phyloP scores from a whole-genome alignment of 2,329 filamentous ascomycete species.

The Penicillium sp. region DNA sequence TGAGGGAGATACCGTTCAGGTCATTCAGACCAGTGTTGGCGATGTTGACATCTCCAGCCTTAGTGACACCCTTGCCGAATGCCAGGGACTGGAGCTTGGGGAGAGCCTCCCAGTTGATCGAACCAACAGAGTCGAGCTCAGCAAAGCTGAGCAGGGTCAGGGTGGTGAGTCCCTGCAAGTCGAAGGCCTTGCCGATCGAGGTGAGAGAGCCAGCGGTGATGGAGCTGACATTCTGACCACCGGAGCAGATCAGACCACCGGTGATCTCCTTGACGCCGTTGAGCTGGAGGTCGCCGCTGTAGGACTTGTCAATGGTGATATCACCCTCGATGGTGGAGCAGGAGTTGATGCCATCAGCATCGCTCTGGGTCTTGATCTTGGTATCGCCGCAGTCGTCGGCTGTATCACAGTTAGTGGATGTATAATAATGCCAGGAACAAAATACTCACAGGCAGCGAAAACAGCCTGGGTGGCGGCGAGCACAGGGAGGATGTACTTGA shows the following conservation, averaged over 20 bases:
- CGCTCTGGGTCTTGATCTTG: conserved; percentile 58
- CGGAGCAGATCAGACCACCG: conserved; percentile 52
- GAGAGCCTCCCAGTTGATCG: conserved; percentile 70
- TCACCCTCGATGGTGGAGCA: conserved; percentile 70
- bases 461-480: conserved; percentile 54
- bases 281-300: conserved; percentile 60
- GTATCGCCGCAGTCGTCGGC: conserved; percentile 21
- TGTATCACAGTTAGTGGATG: neutral
- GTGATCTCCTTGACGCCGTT: conserved; percentile 60
- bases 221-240: conserved; percentile 61
- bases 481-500: conserved; percentile 57
- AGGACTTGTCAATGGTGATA: conserved; percentile 60
- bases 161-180: conserved; percentile 64
- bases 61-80: conserved; percentile 64
- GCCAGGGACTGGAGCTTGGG: conserved; percentile 59
- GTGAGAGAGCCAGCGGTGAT: conserved; percentile 62
- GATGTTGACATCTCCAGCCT: conserved; percentile 69
- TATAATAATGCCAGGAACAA: neutral
- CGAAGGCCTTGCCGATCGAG: conserved; percentile 68
- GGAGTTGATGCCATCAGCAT: conserved; percentile 60
- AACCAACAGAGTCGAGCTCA: conserved; percentile 61
- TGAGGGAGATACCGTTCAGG: conserved; percentile 77
- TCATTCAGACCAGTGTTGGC: conserved; percentile 80
- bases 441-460: conserved; percentile 44
- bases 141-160: conserved; percentile 68